Percentiles rank a stretch among this genome's conserved stretches.
Conservation (phyloP, 768 basidiomycete species). For the Cantharellus anzutake region DNA sequence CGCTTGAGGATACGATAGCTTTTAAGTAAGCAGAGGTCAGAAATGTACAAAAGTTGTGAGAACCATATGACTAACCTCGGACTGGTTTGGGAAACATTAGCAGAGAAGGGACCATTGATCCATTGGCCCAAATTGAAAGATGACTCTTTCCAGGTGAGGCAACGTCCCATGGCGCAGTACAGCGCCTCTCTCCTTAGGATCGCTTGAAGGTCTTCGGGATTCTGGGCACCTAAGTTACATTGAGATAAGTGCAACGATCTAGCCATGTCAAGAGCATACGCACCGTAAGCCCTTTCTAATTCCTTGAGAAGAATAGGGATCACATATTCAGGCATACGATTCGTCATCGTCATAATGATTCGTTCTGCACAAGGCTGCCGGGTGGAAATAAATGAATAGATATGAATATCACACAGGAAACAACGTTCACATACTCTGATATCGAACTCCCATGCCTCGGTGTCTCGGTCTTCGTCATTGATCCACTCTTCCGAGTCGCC, state of each 20-base stretch:
- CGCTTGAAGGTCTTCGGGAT: conserved; percentile 32
- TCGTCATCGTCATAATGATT: conserved; percentile 63
- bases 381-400: neutral
- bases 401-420: neutral
- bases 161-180: conserved; percentile 80
- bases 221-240: neutral
- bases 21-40: neutral
- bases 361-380: conserved; percentile 78
- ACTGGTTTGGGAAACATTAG: conserved; percentile 40
- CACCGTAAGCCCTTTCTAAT: conserved; percentile 31
- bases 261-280: no score
- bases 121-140: conserved; percentile 19
- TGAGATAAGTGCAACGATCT: no score
- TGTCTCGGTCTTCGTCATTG: conserved; percentile 72
- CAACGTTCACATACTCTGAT: conserved; percentile 42
- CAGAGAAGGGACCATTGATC: no score
- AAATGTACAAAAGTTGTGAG: neutral
- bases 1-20: conserved; percentile 87
- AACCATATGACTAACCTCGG: conserved; percentile 27
- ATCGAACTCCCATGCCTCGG: conserved; percentile 86
- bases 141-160: conserved; percentile 39
- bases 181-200: conserved; percentile 70
- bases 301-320: conserved; percentile 40
- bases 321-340: conserved; percentile 50
- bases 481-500: conserved; percentile 92